Base-by-base conservation (phyloP, 441 rosid genomes). In the Biscutella auriculata region DNA sequence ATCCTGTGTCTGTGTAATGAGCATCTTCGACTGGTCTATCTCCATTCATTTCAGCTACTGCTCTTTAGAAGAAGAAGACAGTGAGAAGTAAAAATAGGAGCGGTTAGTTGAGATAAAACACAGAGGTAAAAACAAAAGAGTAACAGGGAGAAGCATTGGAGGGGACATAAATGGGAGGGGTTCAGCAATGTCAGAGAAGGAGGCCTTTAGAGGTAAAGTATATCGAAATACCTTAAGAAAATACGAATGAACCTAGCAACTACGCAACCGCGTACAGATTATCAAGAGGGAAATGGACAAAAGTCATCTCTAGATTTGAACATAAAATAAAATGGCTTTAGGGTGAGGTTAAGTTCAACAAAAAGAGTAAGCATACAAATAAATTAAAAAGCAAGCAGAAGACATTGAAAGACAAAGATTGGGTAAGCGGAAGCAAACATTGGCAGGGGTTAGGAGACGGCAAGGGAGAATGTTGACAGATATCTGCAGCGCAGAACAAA, bases 1-100 rank as follows among this genome's bases (percentile, higher is more conserved):
- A 82, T 15, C 75, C 83, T 5, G 76, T 51, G 8, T 74, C 77
- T 42, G 77, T 48, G 69, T 76, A 76, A 49, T 76, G 83, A 57
- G 75, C 66, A 60, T 53, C 57, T 63, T 73, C 82, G 76, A 77
- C 54, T 46, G 68, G 74, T 28, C 80, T 72, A 41, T 65, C 68
- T 15, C 71, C 81, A 42, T 78, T 76, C 88, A 79, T 82, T 59
- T 71, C 57, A 54, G 46, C 57, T 25, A 13, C 50, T 53, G 65
- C 53, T 34, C 12, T 32, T 41, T 14, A 8, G 8, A 5, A 14
- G 50, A 29, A 15, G 11, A 44, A 54, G 67, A 53, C 5, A 6
- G 63, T 39, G 62, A 47, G 64, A 57, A 23, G 39, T 25, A 35
- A n/a, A n/a, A 21, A 56, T 11, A 39, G 51, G 44, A 19, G 23